Evolutionary conservation across 2,329 filamentous ascomycete species (phyloP).

Genomic region (Fulvia fulva): DNA sequence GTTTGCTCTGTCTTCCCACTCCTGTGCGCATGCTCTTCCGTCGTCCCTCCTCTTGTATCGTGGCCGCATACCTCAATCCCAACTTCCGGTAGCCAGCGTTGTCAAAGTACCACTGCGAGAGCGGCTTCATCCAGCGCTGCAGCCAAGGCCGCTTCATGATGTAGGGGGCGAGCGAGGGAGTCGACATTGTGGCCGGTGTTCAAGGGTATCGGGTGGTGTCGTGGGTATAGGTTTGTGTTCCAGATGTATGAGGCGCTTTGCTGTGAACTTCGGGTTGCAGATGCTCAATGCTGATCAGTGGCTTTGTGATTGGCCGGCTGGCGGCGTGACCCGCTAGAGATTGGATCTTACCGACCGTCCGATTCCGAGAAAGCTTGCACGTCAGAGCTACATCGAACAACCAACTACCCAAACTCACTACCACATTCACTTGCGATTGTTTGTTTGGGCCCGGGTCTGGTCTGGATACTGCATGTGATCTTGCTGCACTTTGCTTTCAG

Average conservation of each 20-base stretch:
- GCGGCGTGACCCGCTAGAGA: too few species aligned
- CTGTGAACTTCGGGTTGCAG: background rate
- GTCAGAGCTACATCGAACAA: background rate
- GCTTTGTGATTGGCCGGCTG: background rate
- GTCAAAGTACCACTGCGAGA: slow-evolving; percentile 84
- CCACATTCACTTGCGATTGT: background rate
- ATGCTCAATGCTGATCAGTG: background rate
- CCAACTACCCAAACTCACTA: background rate
- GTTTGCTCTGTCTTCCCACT: background rate
- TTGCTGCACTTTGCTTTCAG: background rate
- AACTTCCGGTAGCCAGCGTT: slow-evolving; percentile 90
- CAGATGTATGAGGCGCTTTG: background rate
- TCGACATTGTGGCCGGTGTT: slow-evolving; percentile 56
- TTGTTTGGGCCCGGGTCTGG: background rate
- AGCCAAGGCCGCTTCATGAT: slow-evolving; percentile 85
- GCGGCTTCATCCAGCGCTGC: slow-evolving; percentile 69
- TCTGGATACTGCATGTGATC: background rate
- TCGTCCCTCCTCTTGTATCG: background rate
- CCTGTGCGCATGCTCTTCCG: background rate
- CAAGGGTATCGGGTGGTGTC: slow-evolving; percentile 20
- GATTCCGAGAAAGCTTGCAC: slow-evolving; percentile 1
- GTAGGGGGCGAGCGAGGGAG: slow-evolving; percentile 68
- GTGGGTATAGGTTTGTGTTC: slow-evolving; percentile 4
- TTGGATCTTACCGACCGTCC: background rate
- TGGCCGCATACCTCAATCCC: slow-evolving; percentile 68